Base-by-base conservation (phyloP, 2,329 filamentous ascomycete species). In the Talaromyces sp. region DNA sequence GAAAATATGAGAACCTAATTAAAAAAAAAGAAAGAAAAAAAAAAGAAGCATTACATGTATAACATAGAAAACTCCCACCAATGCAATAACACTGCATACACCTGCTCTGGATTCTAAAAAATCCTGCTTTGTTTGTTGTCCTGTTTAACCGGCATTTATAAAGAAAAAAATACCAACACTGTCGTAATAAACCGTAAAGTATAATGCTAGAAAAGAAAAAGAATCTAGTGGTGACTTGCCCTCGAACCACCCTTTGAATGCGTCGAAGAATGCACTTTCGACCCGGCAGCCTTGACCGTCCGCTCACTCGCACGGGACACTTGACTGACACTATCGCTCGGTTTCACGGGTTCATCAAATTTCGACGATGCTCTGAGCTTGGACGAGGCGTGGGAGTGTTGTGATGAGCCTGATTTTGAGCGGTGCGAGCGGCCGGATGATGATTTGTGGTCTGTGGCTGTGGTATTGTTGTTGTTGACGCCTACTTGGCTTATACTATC, bases 401-500 rank as follows among this genome's bases (percentile, higher is more conserved):
- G 23, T 23, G 59, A 60, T 10, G 66, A 56, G 61, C 68, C 73
- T 1, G 72, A 73, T 58, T 34, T 56, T 2, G 56, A 62, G 28
- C 68, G 64, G 7, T 64, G 65, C 14, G 68, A 70, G 30, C 66
- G 66, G 7, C 60, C 52, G 1, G 62, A 62, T 28, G 59, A 63
- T 6, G 57, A 60, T 51, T 47, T 58, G 14, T 34, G 51, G 34
- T 58, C 36, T 12, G 58, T 16, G 42, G 44, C 71, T 66, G 8
- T 71, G 68, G 1, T 23, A 36, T 66, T 67, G 51, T 68, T 66
- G 16, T 64, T 70, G 18, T 52, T 62, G 34, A 67, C 65, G n/a
- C 70, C 74, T 30, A 93, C 82, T 55, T 92, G 89, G 66, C 87
- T 87, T 63, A 92, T 85, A 0, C 92, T 96, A 75, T 97, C 93